A percentile compares a stretch with the other conserved stretches of the same genome.
phyloP scores from a whole-genome alignment of 768 basidiomycete genomes.

The Obba rivulosa region DNA sequence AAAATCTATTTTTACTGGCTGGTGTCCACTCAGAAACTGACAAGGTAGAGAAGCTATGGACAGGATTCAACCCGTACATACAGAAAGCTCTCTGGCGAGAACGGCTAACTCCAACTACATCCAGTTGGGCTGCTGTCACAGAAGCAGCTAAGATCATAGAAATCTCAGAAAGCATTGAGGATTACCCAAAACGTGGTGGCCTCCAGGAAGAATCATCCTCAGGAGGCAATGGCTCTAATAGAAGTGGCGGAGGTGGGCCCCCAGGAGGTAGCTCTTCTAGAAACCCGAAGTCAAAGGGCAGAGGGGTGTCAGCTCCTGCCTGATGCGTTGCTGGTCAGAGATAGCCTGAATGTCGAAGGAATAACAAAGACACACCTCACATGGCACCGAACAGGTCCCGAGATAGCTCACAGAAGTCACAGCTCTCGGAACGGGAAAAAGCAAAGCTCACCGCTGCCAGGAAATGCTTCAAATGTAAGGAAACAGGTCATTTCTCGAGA shows the following conservation, averaged over 20 bases:
- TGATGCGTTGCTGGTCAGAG: neutral
- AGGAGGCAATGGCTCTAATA: neutral
- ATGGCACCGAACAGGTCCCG: neutral
- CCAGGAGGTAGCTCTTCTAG: neutral
- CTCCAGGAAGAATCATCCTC: neutral
- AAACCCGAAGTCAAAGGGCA: neutral
- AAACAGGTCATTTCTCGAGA: conserved; percentile 7
- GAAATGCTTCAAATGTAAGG: conserved; percentile 10
- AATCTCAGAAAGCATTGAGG: conserved; percentile 8
- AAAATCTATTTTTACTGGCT: conserved; percentile 5
- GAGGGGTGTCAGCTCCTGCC: too few species aligned
- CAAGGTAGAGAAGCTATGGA: neutral
- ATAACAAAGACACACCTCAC: neutral
- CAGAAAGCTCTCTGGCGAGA: conserved; percentile 1
- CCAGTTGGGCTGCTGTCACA: neutral
- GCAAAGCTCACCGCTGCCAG: neutral
- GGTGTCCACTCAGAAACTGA: conserved; percentile 1
- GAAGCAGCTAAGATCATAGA: conserved; percentile 1
- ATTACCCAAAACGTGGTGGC: neutral
- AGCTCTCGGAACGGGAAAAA: conserved; percentile 2
- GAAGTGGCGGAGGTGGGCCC: too few species aligned
- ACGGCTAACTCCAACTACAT: neutral
- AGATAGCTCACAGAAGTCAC: neutral
- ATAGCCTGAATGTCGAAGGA: neutral
- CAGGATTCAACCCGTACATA: neutral